A percentile compares a stretch with the other conserved stretches of the same genome.
These are phyloP conservation scores for Fusarium scirpi DNA, from an alignment of 2,329 filamentous ascomycete genomes.

Conservation along the genomic window DNA sequence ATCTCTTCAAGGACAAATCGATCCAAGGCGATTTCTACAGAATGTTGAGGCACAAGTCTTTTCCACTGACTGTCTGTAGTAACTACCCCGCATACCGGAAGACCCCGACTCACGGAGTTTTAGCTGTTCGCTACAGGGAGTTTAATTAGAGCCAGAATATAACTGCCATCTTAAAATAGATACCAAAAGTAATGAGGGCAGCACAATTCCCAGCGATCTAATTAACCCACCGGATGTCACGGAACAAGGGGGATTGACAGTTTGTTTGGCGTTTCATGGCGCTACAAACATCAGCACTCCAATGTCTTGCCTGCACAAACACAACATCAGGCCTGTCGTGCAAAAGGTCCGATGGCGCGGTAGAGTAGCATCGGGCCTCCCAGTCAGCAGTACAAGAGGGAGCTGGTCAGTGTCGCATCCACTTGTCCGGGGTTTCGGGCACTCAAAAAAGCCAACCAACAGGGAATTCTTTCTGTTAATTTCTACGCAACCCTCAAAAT, in stretches of 20 bases:
- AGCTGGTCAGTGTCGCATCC: not conserved
- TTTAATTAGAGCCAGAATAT: too few species aligned
- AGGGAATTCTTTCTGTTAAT: not conserved
- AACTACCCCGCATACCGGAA: not conserved
- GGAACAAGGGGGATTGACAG: conserved; percentile 15
- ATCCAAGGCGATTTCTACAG: accelerated
- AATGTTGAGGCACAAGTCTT: too few species aligned
- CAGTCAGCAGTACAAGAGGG: not conserved
- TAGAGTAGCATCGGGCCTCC: not conserved
- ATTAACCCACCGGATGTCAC: conserved; percentile 5
- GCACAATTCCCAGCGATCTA: not conserved
- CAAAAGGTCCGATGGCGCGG: conserved; percentile 1
- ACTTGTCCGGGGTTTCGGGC: not conserved
- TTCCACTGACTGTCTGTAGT: not conserved
- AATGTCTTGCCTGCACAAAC: not conserved
- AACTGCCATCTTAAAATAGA: too few species aligned
- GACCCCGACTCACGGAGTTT: not conserved
- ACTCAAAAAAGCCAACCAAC: not conserved
- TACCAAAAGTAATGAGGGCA: not conserved
- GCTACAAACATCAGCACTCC: not conserved
- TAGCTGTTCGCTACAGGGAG: too few species aligned
- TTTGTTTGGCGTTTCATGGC: conserved; percentile 1
- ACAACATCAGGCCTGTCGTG: not conserved
- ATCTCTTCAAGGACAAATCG: not conserved
- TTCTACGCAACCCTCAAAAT: not conserved